phyloP scores from a whole-genome alignment of 2,329 filamentous ascomycete species.

The Fusarium hostae region DNA sequence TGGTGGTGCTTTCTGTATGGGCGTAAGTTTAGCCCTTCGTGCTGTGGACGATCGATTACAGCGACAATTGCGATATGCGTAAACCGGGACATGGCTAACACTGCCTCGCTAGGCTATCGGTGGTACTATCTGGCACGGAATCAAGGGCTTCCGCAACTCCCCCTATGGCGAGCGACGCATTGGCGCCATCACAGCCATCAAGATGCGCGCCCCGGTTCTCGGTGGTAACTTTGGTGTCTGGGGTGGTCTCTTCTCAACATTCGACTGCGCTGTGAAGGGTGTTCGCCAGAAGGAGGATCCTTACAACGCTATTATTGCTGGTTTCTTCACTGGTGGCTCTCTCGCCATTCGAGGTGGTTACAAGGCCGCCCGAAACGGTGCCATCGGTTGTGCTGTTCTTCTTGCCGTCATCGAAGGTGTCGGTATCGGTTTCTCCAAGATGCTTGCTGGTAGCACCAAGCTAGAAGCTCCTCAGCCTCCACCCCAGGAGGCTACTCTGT shows the following conservation, averaged over 20 bases:
- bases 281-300: conserved; percentile 96
- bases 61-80: conserved; percentile 4
- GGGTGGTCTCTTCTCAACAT: conserved; percentile 95
- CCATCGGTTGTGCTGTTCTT: conserved; percentile 94
- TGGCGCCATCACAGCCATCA: conserved; percentile 95
- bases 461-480: conserved; percentile 68
- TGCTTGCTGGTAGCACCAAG: conserved; percentile 90
- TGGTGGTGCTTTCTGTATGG: conserved; percentile 96
- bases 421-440: conserved; percentile 92
- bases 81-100: conserved; percentile 28
- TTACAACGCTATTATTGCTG: conserved; percentile 97
- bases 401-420: conserved; percentile 97
- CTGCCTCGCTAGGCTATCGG: conserved; percentile 69
- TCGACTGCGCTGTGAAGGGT: conserved; percentile 96
- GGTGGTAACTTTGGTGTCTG: conserved; percentile 98
- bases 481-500: conserved; percentile 47
- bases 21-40: conserved; percentile 67
- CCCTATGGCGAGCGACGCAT: conserved; percentile 95
- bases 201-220: conserved; percentile 93
- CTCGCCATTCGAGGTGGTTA: conserved; percentile 91
- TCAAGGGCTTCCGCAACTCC: conserved; percentile 92
- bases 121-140: conserved; percentile 92
- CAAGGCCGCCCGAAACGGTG: conserved; percentile 92
- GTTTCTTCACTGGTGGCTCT: conserved; percentile 94
- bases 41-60: not conserved